phyloP scores from a whole-genome alignment of 2,329 filamentous ascomycete species.

The Furcasterigmium sp. region DNA sequence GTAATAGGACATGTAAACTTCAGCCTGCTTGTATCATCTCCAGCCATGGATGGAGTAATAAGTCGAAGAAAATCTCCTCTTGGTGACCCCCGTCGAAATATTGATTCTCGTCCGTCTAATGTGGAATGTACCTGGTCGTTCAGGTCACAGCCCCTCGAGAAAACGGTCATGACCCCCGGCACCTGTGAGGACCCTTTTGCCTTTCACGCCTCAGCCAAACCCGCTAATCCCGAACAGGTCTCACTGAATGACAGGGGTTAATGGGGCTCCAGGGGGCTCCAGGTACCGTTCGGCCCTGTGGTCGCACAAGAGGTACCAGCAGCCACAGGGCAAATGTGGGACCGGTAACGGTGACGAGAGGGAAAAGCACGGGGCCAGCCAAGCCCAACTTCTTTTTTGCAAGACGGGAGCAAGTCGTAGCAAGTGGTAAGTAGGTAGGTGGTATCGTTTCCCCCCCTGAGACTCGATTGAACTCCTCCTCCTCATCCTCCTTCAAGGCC shows the following conservation, averaged over 20 bases:
- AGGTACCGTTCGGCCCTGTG: slow-evolving; percentile 10
- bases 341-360: slow-evolving; percentile 2
- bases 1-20: too few species aligned
- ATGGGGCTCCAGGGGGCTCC: not conserved
- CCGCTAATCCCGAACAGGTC: slow-evolving; percentile 2
- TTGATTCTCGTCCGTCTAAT: not conserved
- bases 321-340: slow-evolving; percentile 3
- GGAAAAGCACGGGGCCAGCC: not conserved
- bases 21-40: too few species aligned
- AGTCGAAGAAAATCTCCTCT: too few species aligned
- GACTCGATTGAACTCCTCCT: not conserved
- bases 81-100: too few species aligned
- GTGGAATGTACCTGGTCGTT: not conserved
- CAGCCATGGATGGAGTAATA: too few species aligned
- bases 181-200: not conserved
- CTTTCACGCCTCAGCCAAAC: not conserved
- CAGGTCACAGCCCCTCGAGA: not conserved
- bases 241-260: not conserved
- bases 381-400: slow-evolving; percentile 9
- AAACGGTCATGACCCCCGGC: not conserved
- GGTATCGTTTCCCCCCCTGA: slow-evolving; percentile 7
- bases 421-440: too few species aligned
- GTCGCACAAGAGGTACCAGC: slow-evolving; percentile 11
- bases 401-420: too few species aligned
- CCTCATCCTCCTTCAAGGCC: not conserved